phyloP scores from a whole-genome alignment of 139 green algal species.

The Picochlorum sp. region DNA sequence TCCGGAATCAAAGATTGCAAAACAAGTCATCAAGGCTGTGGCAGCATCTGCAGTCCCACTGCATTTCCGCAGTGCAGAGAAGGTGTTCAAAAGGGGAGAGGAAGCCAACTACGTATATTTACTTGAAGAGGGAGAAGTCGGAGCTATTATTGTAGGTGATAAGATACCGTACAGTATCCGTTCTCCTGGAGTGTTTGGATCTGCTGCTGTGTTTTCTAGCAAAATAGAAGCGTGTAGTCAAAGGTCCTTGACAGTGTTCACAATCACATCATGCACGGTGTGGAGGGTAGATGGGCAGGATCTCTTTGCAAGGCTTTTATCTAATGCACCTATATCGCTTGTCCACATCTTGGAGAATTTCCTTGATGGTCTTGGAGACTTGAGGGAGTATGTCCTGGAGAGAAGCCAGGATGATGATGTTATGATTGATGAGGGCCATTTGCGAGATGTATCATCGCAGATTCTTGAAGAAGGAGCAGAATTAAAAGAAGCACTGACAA shows the following conservation, averaged over 20 bases:
- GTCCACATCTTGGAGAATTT: neutral
- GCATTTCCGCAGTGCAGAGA: neutral
- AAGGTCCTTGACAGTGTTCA: neutral
- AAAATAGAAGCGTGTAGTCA: neutral
- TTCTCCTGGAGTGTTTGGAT: slow-evolving; percentile 4
- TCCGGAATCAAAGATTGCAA: neutral
- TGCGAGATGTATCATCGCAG: neutral
- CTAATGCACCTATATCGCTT: neutral
- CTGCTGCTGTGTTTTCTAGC: neutral
- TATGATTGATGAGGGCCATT: neutral
- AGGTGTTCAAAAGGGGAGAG: neutral
- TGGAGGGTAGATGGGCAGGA: slow-evolving; percentile 3
- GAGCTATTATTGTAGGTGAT: neutral
- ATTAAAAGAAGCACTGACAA: neutral
- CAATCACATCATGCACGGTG: neutral
- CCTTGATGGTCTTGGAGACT: neutral
- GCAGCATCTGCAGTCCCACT: slow-evolving; percentile 1
- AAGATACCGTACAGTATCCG: neutral
- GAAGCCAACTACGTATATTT: neutral
- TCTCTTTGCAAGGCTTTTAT: neutral
- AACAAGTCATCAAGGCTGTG: neutral
- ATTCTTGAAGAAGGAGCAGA: neutral
- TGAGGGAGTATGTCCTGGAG: neutral
- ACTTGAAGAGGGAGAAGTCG: slow-evolving; percentile 5
- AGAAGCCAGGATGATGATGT: neutral